Evolutionary conservation across 2,329 filamentous ascomycete species (phyloP).

Genomic region (Chrysosporium keratinophilum): DNA sequence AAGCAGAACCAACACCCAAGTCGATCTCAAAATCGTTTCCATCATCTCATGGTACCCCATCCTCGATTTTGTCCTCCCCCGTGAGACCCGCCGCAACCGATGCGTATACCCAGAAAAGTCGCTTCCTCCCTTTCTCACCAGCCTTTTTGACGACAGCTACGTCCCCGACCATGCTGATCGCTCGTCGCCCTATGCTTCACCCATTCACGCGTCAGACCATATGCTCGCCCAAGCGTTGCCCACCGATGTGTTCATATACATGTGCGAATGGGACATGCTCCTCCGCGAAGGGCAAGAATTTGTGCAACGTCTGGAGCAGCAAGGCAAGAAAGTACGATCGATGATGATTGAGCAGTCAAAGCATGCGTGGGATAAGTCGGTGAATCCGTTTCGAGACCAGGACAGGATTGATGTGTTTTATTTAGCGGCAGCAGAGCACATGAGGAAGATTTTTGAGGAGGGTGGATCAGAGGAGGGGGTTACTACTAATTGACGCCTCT

Average conservation of each 20-base stretch:
- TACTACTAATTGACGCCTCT: not conserved
- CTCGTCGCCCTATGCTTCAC: constrained; percentile 49
- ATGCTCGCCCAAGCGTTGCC: constrained; percentile 47
- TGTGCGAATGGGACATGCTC: constrained; percentile 59
- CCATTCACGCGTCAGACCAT: constrained; percentile 45
- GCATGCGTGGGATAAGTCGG: constrained; percentile 42
- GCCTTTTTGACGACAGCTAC: constrained; percentile 41
- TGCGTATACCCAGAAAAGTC: constrained; percentile 44
- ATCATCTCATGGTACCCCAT: constrained; percentile 54
- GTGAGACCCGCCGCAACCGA: constrained; percentile 48
- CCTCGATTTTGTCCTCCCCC: constrained; percentile 51
- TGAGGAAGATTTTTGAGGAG: constrained; percentile 30
- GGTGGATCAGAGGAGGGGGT: not conserved
- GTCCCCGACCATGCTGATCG: constrained; percentile 40
- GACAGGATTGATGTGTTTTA: constrained; percentile 34
- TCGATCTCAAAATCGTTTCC: constrained; percentile 42
- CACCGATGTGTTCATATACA: constrained; percentile 51
- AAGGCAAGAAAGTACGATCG: constrained; percentile 37
- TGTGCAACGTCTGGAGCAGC: constrained; percentile 30
- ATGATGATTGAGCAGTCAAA: constrained; percentile 38
- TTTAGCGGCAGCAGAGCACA: constrained; percentile 34
- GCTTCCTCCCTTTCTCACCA: constrained; percentile 39
- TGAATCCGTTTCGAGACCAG: constrained; percentile 40
- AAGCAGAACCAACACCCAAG: constrained; percentile 20
- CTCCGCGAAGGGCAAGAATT: constrained; percentile 47